Evolutionary conservation across 1,139 yeast genomes (phyloP), one percentile per base, ranked within the genome.

Genomic region (Meyerozyma elateridarum): DNA sequence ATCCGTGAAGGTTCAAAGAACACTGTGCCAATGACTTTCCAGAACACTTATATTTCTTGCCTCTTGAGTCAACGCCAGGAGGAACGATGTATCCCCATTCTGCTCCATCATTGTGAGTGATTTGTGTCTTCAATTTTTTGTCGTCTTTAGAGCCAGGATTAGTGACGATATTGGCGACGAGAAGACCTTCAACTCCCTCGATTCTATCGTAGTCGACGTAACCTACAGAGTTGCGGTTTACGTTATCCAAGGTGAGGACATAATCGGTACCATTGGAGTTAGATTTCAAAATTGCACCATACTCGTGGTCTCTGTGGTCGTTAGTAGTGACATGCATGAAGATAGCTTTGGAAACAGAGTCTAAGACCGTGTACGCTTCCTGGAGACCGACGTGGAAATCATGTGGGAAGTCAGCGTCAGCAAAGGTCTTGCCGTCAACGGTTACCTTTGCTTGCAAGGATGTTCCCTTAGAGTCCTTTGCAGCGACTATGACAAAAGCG

Each of bases 231-330:
- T 87, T 75, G 48, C 98, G 69, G 54, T 89, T 91, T 6, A 88
- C 96, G 37, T 72, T 55, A n/a, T 73, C 74, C 42, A 84, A 67
- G 1, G 91, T 64, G 19, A 79, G 62, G 3, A 85, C 91, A 52
- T 85, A 89, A n/a, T 85, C 76, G 0, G 97, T 88, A 39, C 99
- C 99, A 48, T 89, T 87, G n/a, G 85, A 84, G 52, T 91, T 89
- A 1, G 96, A 85, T 51, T 91, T 91, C 47, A 91, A 65, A n/a
- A 93, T 64, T 0, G 87, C 67, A 6, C 98, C 98, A 56, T 56
- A 80, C 46, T 87, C 94, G 8, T 60, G 53, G 7, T 72, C 76
- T 0, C 51, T 37, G 6, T 64, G 66, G 16, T 62, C 54, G 42
- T 67, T 68, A 0, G 88, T 79, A 1, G 96, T 84, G 6, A 88